Evolutionary conservation across 1,139 yeast species (phyloP), one percentile per base, ranked within the genome.

Genomic region (Protomyces inouyei): DNA sequence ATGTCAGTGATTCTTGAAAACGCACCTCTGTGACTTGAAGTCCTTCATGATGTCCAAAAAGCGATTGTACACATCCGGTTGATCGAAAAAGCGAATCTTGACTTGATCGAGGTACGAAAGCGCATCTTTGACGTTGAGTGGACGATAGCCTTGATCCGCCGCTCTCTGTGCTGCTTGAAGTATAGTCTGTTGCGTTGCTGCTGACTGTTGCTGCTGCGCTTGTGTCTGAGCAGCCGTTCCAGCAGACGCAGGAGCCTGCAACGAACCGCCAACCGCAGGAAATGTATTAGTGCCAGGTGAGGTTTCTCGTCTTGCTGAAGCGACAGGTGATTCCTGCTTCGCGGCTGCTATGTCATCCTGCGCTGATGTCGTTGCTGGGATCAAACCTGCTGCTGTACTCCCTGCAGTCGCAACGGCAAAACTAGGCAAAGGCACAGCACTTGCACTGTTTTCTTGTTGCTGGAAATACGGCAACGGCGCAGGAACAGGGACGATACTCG

Each of bases 11-110:
- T 38, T 6, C 10, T n/a, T 14, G 28, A 5, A 67, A 65, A 79
- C 83, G 68, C 76, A 82, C 79, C 85, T 84, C 77, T 92, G 97
- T 59, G 95, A 87, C 78, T 95, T 93, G 79, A 95, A 95, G 74
- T 95, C 98, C 77, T 93, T 93, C 99, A 93, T 93, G 69, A 93
- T 93, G 74, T 95, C 99, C 73, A 93, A 82, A 73, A 93, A 93
- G 74, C 89, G 92, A 75, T 93, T 95, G 79, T 95, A 93, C 60
- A 95, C 97, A 73, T 92, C 97, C 0, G 98, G 96, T 76, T 93
- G 95, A 70, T 85, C 83, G 75, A 84, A 88, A 76, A 93, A 93
- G 75, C 92, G 98, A 64, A 87, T 84, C 75, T 95, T 95, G 67
- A 93, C 98, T 76, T 91, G 97, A 74, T 95, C 98, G 71, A 93